A percentile compares a stretch with the other conserved stretches of the same genome.
Conservation (phyloP, 768 basidiomycete genomes). For the Rhizopogon vulgaris region DNA sequence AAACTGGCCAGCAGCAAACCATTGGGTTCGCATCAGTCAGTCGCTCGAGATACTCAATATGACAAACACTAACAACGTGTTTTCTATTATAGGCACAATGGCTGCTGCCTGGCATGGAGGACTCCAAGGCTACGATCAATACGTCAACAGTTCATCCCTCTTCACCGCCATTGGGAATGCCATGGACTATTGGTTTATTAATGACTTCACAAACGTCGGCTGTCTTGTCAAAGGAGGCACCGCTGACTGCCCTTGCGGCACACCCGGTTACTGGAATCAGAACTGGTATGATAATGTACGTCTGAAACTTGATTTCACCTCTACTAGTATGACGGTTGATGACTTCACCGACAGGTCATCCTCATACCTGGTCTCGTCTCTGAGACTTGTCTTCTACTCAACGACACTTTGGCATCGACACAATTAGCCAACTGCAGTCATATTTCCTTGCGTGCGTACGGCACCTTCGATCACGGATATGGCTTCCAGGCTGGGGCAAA, state of each 20-base stretch:
- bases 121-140: conserved; percentile 33
- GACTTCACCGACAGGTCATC: conserved; percentile 38
- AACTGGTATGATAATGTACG: conserved; percentile 61
- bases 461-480: conserved; percentile 37
- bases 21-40: conserved; percentile 51
- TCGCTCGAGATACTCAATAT: neutral
- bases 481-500: conserved; percentile 60
- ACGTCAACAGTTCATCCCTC: conserved; percentile 34
- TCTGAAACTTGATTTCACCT: neutral
- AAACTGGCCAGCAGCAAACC: conserved; percentile 63
- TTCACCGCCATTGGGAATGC: conserved; percentile 38
- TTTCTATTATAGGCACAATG: conserved; percentile 36
- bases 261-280: conserved; percentile 50
- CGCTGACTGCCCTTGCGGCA: conserved; percentile 47
- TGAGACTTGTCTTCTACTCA: conserved; percentile 52
- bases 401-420: conserved; percentile 35
- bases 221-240: conserved; percentile 55
- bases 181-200: conserved; percentile 59
- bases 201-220: conserved; percentile 46
- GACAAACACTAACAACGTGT: neutral
- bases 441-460: conserved; percentile 49
- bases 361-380: conserved; percentile 52
- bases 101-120: conserved; percentile 55
- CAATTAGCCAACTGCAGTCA: conserved; percentile 41
- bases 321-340: neutral